These are phyloP conservation scores for Westerdykella aurantiaca DNA, from an alignment of 2,329 filamentous ascomycete genomes.

Conservation along the genomic window DNA sequence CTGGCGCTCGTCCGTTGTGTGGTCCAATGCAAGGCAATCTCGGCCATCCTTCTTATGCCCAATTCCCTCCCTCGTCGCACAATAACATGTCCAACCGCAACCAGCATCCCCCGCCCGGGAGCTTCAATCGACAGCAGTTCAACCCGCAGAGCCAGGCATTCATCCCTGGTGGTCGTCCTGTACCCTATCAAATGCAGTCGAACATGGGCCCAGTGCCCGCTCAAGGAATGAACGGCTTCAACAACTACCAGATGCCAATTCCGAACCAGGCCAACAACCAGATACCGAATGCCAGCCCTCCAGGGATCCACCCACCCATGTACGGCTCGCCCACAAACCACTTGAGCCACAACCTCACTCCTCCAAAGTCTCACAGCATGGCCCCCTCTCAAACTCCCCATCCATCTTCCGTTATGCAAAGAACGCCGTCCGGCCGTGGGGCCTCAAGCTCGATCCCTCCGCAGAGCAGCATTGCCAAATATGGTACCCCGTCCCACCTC, in stretches of 20 bases:
- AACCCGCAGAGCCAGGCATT: conserved; percentile 94
- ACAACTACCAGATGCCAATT: conserved; percentile 21
- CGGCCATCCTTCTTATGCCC: conserved; percentile 65
- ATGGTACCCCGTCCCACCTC: conserved; percentile 50
- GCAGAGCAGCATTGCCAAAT: conserved; percentile 51
- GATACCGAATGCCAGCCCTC: conserved; percentile 26
- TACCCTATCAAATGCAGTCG: conserved; percentile 28
- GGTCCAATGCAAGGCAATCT: conserved; percentile 20
- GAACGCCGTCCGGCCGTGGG: not conserved
- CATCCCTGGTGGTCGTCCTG: conserved; percentile 56
- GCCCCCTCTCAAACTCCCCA: not conserved
- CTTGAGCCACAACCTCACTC: not conserved
- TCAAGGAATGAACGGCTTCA: conserved; percentile 30
- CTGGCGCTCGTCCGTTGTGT: conserved; percentile 32
- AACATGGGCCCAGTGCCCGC: conserved; percentile 25
- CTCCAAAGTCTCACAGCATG: not conserved
- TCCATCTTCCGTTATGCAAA: too few relatives aligned
- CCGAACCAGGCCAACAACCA: conserved; percentile 18
- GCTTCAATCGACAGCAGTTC: conserved; percentile 78
- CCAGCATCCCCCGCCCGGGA: conserved; percentile 79
- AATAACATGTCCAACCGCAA: conserved; percentile 59
- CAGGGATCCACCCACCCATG: conserved; percentile 19
- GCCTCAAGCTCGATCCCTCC: conserved; percentile 10
- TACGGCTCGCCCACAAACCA: conserved; percentile 21
- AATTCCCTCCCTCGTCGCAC: conserved; percentile 62